These are phyloP conservation scores for Phytophthora quininea DNA, from an alignment of 352 stramenopile genomes.

Conservation along the genomic window DNA sequence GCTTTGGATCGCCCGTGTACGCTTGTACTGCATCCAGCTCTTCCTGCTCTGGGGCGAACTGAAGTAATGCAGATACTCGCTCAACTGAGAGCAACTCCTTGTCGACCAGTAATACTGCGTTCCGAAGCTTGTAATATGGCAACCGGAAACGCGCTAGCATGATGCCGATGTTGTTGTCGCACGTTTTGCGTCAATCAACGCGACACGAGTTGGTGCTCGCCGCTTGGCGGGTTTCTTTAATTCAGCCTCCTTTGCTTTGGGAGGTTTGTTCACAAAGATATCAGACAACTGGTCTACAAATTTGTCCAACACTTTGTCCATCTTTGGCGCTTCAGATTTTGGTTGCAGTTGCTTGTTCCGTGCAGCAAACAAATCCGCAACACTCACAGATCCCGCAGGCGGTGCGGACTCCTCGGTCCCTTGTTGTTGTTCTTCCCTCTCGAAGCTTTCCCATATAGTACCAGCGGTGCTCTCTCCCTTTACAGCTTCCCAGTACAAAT, in stretches of 20 bases:
- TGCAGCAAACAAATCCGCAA: conserved; percentile 48
- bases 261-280: conserved; percentile 86
- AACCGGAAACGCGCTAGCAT: conserved; percentile 86
- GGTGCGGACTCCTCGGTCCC: conserved; percentile 14
- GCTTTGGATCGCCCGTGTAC: conserved; percentile 74
- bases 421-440: conserved; percentile 37
- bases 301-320: conserved; percentile 62
- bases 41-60: conserved; percentile 79
- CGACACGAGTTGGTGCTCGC: conserved; percentile 71
- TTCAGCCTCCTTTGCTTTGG: conserved; percentile 58
- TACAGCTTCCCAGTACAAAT: conserved; percentile 85
- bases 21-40: conserved; percentile 66
- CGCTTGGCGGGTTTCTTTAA: conserved; percentile 64
- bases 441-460: conserved; percentile 83
- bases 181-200: conserved; percentile 82
- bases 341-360: conserved; percentile 24
- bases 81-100: conserved; percentile 80
- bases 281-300: conserved; percentile 70
- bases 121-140: conserved; percentile 78
- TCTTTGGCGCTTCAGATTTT: conserved; percentile 27
- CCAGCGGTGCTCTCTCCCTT: conserved; percentile 58
- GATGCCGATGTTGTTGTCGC: conserved; percentile 90
- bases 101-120: conserved; percentile 80
- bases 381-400: conserved; percentile 28
- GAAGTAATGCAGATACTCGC: conserved; percentile 71